These are phyloP conservation scores for Globisporangium alternatum DNA, from an alignment of 352 stramenopile genomes.

Conservation along the genomic window DNA sequence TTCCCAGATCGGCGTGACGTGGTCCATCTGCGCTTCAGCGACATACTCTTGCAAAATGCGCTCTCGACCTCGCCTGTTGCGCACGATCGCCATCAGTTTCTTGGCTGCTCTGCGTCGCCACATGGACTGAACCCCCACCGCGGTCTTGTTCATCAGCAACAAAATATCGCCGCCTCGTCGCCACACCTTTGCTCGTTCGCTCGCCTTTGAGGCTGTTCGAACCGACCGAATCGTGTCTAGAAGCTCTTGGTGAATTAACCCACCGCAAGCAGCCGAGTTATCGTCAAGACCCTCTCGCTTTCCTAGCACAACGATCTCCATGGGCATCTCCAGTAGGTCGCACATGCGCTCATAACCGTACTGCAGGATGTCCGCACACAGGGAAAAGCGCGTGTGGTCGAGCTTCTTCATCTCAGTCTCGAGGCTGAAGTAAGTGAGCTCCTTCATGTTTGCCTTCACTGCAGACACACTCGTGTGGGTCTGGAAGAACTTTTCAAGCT, in stretches of 20 bases:
- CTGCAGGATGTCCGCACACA: slow-evolving; percentile 54
- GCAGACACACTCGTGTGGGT: slow-evolving; percentile 46
- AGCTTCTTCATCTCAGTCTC: slow-evolving; percentile 51
- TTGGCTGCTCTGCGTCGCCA: slow-evolving; percentile 49
- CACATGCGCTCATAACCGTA: slow-evolving; percentile 57
- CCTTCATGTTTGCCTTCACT: slow-evolving; percentile 54
- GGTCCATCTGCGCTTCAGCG: slow-evolving; percentile 46
- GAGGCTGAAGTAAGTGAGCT: slow-evolving; percentile 47
- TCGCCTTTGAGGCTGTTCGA: neutral
- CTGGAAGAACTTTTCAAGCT: slow-evolving; percentile 67
- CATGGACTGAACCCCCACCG: slow-evolving; percentile 41
- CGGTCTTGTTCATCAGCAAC: slow-evolving; percentile 33
- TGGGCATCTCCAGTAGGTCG: slow-evolving; percentile 46
- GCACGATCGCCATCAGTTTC: slow-evolving; percentile 39
- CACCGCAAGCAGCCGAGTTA: neutral
- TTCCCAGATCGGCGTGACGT: slow-evolving; percentile 66
- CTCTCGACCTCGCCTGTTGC: slow-evolving; percentile 11
- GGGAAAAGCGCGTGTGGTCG: slow-evolving; percentile 38
- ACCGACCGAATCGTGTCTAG: slow-evolving; percentile 14
- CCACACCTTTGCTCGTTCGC: slow-evolving; percentile 33
- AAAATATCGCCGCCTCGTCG: slow-evolving; percentile 24
- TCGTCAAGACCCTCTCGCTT: neutral
- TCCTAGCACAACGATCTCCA: slow-evolving; percentile 34
- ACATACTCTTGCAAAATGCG: slow-evolving; percentile 42
- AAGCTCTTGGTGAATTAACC: slow-evolving; percentile 16